phyloP scores from a whole-genome alignment of 345 rosid genomes.

The Trapa incisa region DNA sequence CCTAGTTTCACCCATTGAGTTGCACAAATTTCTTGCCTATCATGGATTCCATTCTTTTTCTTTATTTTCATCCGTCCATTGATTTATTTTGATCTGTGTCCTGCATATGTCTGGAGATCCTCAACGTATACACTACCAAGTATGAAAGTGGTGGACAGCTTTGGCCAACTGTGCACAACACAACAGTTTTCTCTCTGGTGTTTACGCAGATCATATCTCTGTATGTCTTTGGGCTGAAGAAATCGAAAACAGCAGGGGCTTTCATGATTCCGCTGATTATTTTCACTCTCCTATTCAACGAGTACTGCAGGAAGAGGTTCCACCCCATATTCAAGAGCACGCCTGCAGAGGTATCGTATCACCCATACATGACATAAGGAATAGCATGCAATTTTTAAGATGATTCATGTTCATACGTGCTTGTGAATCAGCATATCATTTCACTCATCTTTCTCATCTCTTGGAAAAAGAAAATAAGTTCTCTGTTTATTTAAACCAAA shows the following conservation, averaged over 20 bases:
- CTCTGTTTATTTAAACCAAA: neutral
- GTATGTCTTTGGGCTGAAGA: slow-evolving; percentile 70
- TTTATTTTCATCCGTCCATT: neutral
- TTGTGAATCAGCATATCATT: neutral
- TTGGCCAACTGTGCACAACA: slow-evolving; percentile 82
- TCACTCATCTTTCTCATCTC: neutral
- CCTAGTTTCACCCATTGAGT: neutral
- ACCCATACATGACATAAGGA: neutral
- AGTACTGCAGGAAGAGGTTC: slow-evolving; percentile 76
- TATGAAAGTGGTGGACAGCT: slow-evolving; percentile 78
- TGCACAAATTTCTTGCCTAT: neutral
- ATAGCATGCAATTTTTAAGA: neutral
- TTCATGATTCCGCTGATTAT: slow-evolving; percentile 66
- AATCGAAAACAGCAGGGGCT: slow-evolving; percentile 55
- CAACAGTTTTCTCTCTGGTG: slow-evolving; percentile 76
- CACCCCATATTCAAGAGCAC: slow-evolving; percentile 43
- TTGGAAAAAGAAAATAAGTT: neutral
- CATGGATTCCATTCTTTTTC: neutral
- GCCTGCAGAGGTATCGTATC: slow-evolving; percentile 60
- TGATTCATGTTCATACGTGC: neutral
- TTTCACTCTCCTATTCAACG: slow-evolving; percentile 65
- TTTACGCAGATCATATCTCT: slow-evolving; percentile 74
- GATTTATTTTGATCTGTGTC: neutral
- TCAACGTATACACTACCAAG: slow-evolving; percentile 55
- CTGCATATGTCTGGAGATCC: slow-evolving; percentile 34